phyloP scores from a whole-genome alignment of 257 asterid species.

The Solanum neorickii region DNA sequence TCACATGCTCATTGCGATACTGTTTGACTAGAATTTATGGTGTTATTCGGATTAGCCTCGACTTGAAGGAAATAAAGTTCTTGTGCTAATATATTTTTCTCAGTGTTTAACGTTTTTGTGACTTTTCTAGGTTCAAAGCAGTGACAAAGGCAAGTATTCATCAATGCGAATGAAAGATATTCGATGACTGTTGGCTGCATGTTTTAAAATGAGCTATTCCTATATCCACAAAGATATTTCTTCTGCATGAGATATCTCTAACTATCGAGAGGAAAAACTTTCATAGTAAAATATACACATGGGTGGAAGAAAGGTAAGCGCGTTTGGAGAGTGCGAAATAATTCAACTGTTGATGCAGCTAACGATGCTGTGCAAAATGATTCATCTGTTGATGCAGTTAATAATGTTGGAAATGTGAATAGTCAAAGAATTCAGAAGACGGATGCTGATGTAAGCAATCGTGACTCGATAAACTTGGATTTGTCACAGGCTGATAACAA shows the following conservation, averaged over 20 bases:
- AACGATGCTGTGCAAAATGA: not conserved
- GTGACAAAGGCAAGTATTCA: not conserved
- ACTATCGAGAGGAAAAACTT: not conserved
- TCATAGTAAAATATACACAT: not conserved
- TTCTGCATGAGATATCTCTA: not conserved
- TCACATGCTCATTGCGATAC: not conserved
- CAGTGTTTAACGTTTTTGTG: not conserved
- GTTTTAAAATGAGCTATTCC: not conserved
- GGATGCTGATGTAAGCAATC: not conserved
- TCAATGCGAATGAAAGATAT: not conserved
- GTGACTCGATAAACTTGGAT: not conserved
- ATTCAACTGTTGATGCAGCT: not conserved
- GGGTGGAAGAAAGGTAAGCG: not conserved
- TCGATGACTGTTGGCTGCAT: not conserved
- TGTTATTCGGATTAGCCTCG: not conserved
- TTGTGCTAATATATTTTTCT: not conserved
- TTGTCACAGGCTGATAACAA: not conserved
- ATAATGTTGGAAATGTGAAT: not conserved
- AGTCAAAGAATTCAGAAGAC: constrained; percentile 1
- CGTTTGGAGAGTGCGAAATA: not conserved
- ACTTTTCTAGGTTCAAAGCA: not conserved
- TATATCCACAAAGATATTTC: not conserved
- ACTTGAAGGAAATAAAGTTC: not conserved
- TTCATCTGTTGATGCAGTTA: not conserved
- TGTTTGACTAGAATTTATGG: not conserved